A percentile compares a stretch with the other conserved stretches of the same genome.
These are phyloP conservation scores for Starmerella etchellsii DNA, from an alignment of 805 yeast genomes.

Conservation along the genomic window DNA sequence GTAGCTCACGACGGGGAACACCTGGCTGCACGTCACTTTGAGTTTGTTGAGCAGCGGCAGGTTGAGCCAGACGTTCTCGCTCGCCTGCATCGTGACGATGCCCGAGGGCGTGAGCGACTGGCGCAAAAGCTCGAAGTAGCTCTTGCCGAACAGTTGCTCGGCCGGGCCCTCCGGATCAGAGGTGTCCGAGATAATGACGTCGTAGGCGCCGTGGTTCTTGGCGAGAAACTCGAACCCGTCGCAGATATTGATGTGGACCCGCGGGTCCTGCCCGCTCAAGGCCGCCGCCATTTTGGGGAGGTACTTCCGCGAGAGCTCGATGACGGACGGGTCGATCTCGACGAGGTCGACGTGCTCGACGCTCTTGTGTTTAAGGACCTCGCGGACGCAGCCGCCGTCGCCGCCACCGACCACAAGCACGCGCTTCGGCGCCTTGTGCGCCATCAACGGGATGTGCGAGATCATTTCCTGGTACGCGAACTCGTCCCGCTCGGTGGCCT, in stretches of 20 bases:
- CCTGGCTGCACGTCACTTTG: conserved; percentile 66
- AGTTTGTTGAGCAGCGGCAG: conserved; percentile 69
- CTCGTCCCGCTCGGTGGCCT: conserved; percentile 85
- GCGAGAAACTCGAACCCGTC: conserved; percentile 77
- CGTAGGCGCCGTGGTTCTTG: conserved; percentile 40
- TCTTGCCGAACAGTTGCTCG: conserved; percentile 67
- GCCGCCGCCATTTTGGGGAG: conserved; percentile 57
- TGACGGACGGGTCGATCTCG: conserved; percentile 82
- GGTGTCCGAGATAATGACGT: conserved; percentile 81
- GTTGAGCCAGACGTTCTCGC: conserved; percentile 85
- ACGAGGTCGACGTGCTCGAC: conserved; percentile 57
- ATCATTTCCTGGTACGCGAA: conserved; percentile 91
- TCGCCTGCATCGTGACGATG: conserved; percentile 69
- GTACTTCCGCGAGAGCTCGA: conserved; percentile 54
- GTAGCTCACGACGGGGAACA: conserved; percentile 85
- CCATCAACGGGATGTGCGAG: conserved; percentile 65
- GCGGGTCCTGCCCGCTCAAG: conserved; percentile 41
- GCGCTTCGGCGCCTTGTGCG: conserved; percentile 60
- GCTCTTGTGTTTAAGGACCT: conserved; percentile 60
- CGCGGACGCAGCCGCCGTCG: conserved; percentile 89
- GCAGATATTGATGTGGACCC: conserved; percentile 51
- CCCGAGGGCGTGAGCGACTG: conserved; percentile 51
- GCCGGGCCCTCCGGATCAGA: conserved; percentile 97
- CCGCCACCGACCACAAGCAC: conserved; percentile 92
- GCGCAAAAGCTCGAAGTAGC: conserved; percentile 55